These are phyloP conservation scores for Nicotiana paniculata DNA, from an alignment of 257 asterid species.

Conservation along the genomic window DNA sequence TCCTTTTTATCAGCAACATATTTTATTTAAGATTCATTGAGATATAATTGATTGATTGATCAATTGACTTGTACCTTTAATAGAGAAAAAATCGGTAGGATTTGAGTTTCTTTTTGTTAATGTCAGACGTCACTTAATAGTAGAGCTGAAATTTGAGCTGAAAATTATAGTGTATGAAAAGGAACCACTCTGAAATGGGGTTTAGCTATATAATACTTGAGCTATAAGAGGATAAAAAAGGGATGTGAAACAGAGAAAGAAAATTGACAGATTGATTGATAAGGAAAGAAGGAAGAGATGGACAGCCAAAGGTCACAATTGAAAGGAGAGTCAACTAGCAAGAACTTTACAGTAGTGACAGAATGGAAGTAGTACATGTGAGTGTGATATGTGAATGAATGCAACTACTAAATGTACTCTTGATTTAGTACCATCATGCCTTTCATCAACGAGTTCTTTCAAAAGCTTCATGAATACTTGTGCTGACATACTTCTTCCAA, in stretches of 20 bases:
- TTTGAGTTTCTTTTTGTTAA: too few relatives aligned
- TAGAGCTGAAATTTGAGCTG: too few relatives aligned
- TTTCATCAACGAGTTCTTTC: too few relatives aligned
- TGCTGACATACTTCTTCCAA: too few relatives aligned
- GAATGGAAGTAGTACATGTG: neutral
- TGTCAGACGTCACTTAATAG: too few relatives aligned
- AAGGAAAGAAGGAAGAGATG: conserved; percentile 1
- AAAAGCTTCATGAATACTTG: too few relatives aligned
- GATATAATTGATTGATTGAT: neutral
- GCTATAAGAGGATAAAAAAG: neutral
- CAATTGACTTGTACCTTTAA: neutral
- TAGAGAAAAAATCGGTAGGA: too few relatives aligned
- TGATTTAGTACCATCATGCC: too few relatives aligned
- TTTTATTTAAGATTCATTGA: neutral
- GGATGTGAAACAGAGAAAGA: too few relatives aligned
- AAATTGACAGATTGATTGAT: neutral
- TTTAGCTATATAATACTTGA: neutral
- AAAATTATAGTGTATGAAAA: too few relatives aligned
- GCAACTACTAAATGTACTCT: neutral
- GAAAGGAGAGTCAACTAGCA: neutral
- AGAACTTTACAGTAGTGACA: neutral
- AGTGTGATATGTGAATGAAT: conserved; percentile 10
- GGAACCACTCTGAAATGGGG: too few relatives aligned
- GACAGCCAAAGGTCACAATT: neutral
- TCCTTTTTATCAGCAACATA: neutral